Evolutionary conservation across 2,329 filamentous ascomycete species (phyloP).

Genomic region (Curvularia verruculosa): DNA sequence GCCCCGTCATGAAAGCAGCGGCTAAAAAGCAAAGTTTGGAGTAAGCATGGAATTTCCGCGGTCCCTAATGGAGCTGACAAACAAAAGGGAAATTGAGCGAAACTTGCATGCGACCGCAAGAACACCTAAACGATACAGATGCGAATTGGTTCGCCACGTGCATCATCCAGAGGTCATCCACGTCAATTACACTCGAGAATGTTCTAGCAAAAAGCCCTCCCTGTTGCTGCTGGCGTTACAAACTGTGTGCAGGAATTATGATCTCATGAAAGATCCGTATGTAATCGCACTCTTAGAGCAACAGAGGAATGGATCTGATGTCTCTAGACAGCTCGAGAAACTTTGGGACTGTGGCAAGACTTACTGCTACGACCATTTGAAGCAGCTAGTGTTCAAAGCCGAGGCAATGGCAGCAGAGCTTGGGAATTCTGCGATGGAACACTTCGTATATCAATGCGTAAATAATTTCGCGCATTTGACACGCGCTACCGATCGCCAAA

Average conservation of each 20-base stretch:
- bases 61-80: conserved; percentile 19
- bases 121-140: conserved; percentile 70
- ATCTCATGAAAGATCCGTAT: conserved; percentile 51
- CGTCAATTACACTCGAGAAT: conserved; percentile 41
- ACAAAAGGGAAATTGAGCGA: conserved; percentile 62
- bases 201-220: conserved; percentile 3
- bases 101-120: conserved; percentile 73
- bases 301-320: conserved; percentile 29
- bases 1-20: conserved; percentile 70
- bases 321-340: conserved; percentile 33
- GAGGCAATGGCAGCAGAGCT: conserved; percentile 47
- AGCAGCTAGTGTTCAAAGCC: conserved; percentile 41
- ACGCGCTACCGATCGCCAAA: conserved; percentile 24
- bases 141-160: conserved; percentile 71
- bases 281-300: conserved; percentile 41
- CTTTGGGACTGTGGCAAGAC: conserved; percentile 43
- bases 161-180: conserved; percentile 66
- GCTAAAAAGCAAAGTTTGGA: conserved; percentile 58
- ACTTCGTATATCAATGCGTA: conserved; percentile 50
- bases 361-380: conserved; percentile 50
- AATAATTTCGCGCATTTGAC: conserved; percentile 29
- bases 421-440: conserved; percentile 46
- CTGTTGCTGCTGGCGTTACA: conserved; percentile 26
- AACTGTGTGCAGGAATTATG: conserved; percentile 30
- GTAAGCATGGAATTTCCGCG: conserved; percentile 32